phyloP scores from a whole-genome alignment of 2,329 filamentous ascomycete genomes.

The Colletotrichum sublineola region DNA sequence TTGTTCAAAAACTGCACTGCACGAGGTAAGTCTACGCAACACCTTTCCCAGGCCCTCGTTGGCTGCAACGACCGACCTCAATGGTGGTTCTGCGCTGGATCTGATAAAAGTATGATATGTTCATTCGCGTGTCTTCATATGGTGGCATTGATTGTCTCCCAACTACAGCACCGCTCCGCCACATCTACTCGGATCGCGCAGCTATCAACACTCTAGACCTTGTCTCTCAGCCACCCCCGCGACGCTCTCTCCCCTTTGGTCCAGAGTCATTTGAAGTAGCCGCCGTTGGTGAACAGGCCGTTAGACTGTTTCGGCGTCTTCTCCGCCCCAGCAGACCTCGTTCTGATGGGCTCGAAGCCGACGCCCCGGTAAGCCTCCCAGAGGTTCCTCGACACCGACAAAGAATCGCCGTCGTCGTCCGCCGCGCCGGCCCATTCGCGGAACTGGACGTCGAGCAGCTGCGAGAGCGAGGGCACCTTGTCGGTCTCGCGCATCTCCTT shows the following conservation, averaged over 20 bases:
- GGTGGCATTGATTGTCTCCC: neutral
- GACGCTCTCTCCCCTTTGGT: neutral
- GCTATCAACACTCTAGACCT: neutral
- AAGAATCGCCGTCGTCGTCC: neutral
- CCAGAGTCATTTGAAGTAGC: neutral
- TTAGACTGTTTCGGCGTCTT: neutral
- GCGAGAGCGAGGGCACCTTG: neutral
- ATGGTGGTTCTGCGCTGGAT: neutral
- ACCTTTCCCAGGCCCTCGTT: neutral
- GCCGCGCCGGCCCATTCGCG: neutral
- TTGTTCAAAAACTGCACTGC: neutral
- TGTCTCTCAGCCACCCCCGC: neutral
- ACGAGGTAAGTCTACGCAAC: neutral
- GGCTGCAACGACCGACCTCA: neutral
- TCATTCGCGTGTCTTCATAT: neutral
- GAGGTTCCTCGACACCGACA: neutral
- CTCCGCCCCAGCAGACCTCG: neutral
- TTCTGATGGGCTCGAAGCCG: neutral
- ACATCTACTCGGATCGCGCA: neutral
- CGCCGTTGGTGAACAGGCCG: neutral
- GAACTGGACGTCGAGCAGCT: neutral
- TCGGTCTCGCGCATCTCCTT: neutral
- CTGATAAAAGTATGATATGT: neutral
- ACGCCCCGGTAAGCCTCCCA: conserved; percentile 1
- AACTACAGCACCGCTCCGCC: neutral